These are phyloP conservation scores for Insectozyma bohioensis DNA, from an alignment of 1,139 yeast genomes.

Conservation along the genomic window DNA sequence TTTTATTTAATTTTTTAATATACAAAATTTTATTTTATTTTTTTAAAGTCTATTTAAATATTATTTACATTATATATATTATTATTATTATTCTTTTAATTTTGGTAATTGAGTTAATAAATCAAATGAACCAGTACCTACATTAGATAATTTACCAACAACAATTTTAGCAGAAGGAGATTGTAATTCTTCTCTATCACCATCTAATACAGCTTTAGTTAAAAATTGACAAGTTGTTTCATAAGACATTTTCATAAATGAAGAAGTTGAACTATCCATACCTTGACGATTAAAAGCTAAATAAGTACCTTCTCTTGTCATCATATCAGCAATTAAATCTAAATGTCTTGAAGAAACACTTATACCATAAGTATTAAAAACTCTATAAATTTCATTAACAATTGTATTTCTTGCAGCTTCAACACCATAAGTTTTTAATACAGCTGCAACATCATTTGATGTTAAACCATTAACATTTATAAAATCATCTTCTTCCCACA, in stretches of 20 bases:
- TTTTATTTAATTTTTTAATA: neutral
- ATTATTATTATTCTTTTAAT: slow-evolving; percentile 1
- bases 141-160: slow-evolving; percentile 84
- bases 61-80: too few relatives aligned
- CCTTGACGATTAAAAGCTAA: slow-evolving; percentile 98
- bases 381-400: slow-evolving; percentile 93
- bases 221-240: slow-evolving; percentile 98
- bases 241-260: slow-evolving; percentile 98
- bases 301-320: slow-evolving; percentile 98
- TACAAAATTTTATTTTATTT: neutral
- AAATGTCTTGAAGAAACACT: slow-evolving; percentile 91
- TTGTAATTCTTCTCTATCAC: slow-evolving; percentile 84
- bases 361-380: slow-evolving; percentile 95
- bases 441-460: slow-evolving; percentile 92
- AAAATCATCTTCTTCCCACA: slow-evolving; percentile 98
- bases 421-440: slow-evolving; percentile 90
- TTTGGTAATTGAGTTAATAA: slow-evolving; percentile 61
- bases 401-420: slow-evolving; percentile 98
- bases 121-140: slow-evolving; percentile 97
- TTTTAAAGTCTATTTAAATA: neutral
- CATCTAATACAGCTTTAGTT: slow-evolving; percentile 93
- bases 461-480: slow-evolving; percentile 84
- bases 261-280: slow-evolving; percentile 91
- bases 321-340: slow-evolving; percentile 96
- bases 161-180: slow-evolving; percentile 96